phyloP scores from a whole-genome alignment of 495 filamentous ascomycete genomes.

The Aspergillus ellipticus region DNA sequence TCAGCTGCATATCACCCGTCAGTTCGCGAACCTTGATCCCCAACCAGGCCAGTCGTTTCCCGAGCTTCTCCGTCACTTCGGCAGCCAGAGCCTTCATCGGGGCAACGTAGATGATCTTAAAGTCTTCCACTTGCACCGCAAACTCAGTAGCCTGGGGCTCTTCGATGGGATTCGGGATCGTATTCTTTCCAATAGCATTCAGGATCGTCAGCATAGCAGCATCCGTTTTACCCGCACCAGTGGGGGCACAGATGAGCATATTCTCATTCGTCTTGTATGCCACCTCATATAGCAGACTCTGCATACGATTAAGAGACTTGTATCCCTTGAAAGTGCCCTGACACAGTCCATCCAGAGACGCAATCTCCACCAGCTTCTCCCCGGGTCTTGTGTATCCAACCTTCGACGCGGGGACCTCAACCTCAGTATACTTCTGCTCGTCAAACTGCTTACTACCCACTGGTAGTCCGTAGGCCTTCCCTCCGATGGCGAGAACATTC shows the following conservation, averaged over 20 bases:
- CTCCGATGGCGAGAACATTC: constrained; percentile 72
- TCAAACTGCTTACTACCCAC: constrained; percentile 58
- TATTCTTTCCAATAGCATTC: constrained; percentile 82
- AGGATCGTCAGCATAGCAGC: constrained; percentile 96
- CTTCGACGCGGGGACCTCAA: constrained; percentile 74
- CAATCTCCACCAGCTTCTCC: constrained; percentile 71
- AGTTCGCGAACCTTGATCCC: constrained; percentile 85
- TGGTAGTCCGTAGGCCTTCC: constrained; percentile 74
- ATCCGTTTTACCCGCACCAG: constrained; percentile 98
- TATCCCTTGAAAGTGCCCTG: constrained; percentile 91
- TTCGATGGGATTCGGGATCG: constrained; percentile 71
- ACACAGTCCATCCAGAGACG: constrained; percentile 85
- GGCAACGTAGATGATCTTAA: constrained; percentile 98
- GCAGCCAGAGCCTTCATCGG: constrained; percentile 98
- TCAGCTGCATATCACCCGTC: constrained; percentile 98
- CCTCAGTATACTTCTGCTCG: constrained; percentile 79
- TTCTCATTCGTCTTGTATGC: constrained; percentile 96
- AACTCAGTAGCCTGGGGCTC: constrained; percentile 72
- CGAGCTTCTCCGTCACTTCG: constrained; percentile 91
- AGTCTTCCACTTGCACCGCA: constrained; percentile 73
- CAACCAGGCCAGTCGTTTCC: constrained; percentile 90
- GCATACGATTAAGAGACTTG: constrained; percentile 92
- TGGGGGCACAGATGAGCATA: constrained; percentile 97
- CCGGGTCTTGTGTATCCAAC: constrained; percentile 68
- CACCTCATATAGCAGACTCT: constrained; percentile 92